Conservation (phyloP, 2,329 filamentous ascomycete genomes). For the Emmonsiellopsis sp. region DNA sequence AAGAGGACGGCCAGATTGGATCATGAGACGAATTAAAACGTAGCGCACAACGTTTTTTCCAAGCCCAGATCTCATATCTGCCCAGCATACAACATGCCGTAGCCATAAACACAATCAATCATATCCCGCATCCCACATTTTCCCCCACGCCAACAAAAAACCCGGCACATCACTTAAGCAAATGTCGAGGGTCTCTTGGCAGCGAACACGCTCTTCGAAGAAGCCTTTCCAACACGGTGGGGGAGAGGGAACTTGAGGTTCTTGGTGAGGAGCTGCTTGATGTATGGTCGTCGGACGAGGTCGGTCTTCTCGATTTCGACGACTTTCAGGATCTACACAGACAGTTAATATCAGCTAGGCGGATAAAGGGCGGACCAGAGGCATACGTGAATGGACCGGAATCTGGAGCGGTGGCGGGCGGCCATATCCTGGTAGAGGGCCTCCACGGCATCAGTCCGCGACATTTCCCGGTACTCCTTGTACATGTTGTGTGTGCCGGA, state of each 20-base stretch:
- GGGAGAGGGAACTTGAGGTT: constrained; percentile 96
- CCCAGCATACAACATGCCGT: constrained; percentile 1
- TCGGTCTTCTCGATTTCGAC: constrained; percentile 92
- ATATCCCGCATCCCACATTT: constrained; percentile 3
- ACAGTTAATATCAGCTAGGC: constrained; percentile 11
- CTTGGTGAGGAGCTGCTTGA: constrained; percentile 96
- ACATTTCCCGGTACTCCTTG: constrained; percentile 99
- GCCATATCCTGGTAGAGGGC: constrained; percentile 99
- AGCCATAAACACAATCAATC: constrained; percentile 7
- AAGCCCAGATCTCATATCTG: not conserved
- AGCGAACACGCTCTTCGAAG: constrained; percentile 84
- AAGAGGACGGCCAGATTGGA: not conserved
- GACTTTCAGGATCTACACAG: constrained; percentile 82
- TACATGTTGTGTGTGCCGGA: constrained; percentile 99
- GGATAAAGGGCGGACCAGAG: not conserved
- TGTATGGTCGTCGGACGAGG: constrained; percentile 96
- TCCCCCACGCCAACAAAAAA: constrained; percentile 5
- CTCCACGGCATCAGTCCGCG: constrained; percentile 89
- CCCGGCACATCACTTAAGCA: constrained; percentile 59
- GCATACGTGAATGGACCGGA: constrained; percentile 97
- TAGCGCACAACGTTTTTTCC: not conserved
- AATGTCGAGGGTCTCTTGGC: constrained; percentile 93
- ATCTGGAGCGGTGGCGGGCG: constrained; percentile 93
- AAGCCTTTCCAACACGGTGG: constrained; percentile 80
- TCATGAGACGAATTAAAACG: not conserved